phyloP scores from a whole-genome alignment of 768 basidiomycete genomes.

The Vararia minispora region DNA sequence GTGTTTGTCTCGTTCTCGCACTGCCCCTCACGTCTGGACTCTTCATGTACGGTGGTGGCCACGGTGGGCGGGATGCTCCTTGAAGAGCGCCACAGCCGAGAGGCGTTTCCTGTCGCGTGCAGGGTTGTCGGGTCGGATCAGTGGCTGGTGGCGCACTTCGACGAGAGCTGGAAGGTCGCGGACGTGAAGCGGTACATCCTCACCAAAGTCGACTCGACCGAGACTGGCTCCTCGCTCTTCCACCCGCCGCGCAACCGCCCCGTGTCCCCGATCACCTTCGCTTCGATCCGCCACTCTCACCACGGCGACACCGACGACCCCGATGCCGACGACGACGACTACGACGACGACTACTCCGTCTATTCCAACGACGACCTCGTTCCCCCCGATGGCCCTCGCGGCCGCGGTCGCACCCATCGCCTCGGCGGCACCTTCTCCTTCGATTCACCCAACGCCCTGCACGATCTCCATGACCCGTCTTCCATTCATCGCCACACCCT shows the following conservation, averaged over 20 bases:
- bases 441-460: background rate
- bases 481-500: slow-evolving; percentile 33
- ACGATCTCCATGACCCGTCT: background rate
- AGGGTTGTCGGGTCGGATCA: slow-evolving; percentile 70
- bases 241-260: slow-evolving; percentile 27
- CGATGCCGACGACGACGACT: slow-evolving; percentile 23
- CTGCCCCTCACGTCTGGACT: too few relatives aligned
- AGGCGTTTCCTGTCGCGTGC: too few relatives aligned
- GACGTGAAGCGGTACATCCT: slow-evolving; percentile 56
- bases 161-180: slow-evolving; percentile 46
- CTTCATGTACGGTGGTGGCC: too few relatives aligned
- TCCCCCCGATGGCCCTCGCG: slow-evolving; percentile 5
- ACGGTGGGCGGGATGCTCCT: too few relatives aligned
- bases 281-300: slow-evolving; percentile 22
- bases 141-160: slow-evolving; percentile 65
- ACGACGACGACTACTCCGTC: slow-evolving; percentile 18
- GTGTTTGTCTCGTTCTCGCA: too few relatives aligned
- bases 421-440: background rate
- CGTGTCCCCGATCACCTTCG: slow-evolving; percentile 63
- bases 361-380: slow-evolving; percentile 17
- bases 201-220: slow-evolving; percentile 36
- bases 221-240: slow-evolving; percentile 7
- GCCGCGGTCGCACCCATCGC: slow-evolving; percentile 1
- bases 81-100: too few relatives aligned
- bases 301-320: slow-evolving; percentile 17